Percentiles rank a stretch among this genome's conserved stretches.
These are phyloP conservation scores for Trichoderma atrobrunneum DNA, from an alignment of 2,329 filamentous ascomycete species.

Conservation along the genomic window DNA sequence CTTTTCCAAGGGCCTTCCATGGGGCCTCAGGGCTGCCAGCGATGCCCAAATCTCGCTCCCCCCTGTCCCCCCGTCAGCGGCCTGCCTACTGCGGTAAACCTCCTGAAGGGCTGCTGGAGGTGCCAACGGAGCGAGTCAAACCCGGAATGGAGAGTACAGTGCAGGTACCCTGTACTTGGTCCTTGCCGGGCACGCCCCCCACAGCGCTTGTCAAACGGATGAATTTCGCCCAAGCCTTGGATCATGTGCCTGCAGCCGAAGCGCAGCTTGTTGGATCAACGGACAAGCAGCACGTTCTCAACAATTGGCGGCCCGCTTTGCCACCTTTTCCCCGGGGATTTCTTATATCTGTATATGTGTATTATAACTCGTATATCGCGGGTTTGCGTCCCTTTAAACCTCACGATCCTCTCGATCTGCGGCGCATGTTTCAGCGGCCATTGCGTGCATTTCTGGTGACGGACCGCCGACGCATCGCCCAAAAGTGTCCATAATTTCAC, in stretches of 20 bases:
- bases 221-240: conserved; percentile 5
- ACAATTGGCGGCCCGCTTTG: conserved; percentile 14
- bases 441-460: not conserved
- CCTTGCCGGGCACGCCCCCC: conserved; percentile 3
- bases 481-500: conserved; percentile 13
- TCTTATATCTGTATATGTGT: not conserved
- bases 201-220: conserved; percentile 18
- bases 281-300: conserved; percentile 17
- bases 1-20: not conserved
- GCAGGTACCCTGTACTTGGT: conserved; percentile 7
- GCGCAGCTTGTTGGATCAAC: conserved; percentile 14
- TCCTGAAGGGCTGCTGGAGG: not conserved
- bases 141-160: not conserved
- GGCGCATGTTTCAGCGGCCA: not conserved
- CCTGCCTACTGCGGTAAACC: not conserved
- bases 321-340: not conserved
- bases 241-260: conserved; percentile 19
- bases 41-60: not conserved
- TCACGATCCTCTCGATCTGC: not conserved
- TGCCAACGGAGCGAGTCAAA: not conserved
- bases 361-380: not conserved
- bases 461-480: not conserved
- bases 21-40: not conserved
- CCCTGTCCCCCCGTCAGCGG: not conserved
- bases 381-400: not conserved